phyloP scores from a whole-genome alignment of 805 yeast species.

The Wickerhamiella hasegawae region DNA sequence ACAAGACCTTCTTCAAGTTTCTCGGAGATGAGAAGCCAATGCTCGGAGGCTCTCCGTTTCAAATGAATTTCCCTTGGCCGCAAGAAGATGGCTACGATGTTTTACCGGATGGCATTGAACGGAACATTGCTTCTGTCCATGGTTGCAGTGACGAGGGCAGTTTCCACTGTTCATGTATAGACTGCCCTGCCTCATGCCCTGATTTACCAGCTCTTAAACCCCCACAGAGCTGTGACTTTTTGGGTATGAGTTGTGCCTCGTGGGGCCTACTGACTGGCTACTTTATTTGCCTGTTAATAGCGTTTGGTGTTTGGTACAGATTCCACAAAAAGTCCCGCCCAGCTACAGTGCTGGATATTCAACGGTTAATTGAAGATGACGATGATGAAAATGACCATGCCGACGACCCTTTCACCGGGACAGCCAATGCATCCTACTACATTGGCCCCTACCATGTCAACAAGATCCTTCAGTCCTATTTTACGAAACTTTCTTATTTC shows the following conservation, averaged over 20 bases:
- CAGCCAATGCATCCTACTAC: conserved; percentile 11
- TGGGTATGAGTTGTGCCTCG: conserved; percentile 57
- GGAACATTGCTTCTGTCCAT: conserved; percentile 12
- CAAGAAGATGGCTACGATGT: conserved; percentile 37
- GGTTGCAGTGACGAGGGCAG: conserved; percentile 41
- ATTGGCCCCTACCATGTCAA: conserved; percentile 30
- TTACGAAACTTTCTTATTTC: conserved; percentile 35
- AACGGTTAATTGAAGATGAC: conserved; percentile 29
- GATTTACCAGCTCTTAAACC: conserved; percentile 32
- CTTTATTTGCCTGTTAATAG: conserved; percentile 2
- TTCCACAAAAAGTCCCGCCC: neutral
- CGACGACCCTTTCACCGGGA: conserved; percentile 16
- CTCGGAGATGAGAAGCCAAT: conserved; percentile 89
- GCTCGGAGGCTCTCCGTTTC: conserved; percentile 92
- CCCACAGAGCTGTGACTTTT: conserved; percentile 35
- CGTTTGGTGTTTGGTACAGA: conserved; percentile 5
- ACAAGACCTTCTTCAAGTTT: conserved; percentile 60
- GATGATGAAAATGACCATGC: conserved; percentile 21
- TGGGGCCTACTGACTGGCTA: conserved; percentile 38
- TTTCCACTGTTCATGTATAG: conserved; percentile 61
- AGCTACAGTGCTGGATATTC: conserved; percentile 9
- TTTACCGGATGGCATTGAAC: neutral
- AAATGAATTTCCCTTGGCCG: conserved; percentile 57
- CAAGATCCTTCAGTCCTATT: conserved; percentile 29
- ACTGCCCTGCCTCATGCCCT: conserved; percentile 75